These are phyloP conservation scores for Starmerella tilneyi DNA, from an alignment of 805 yeast species.

Conservation along the genomic window DNA sequence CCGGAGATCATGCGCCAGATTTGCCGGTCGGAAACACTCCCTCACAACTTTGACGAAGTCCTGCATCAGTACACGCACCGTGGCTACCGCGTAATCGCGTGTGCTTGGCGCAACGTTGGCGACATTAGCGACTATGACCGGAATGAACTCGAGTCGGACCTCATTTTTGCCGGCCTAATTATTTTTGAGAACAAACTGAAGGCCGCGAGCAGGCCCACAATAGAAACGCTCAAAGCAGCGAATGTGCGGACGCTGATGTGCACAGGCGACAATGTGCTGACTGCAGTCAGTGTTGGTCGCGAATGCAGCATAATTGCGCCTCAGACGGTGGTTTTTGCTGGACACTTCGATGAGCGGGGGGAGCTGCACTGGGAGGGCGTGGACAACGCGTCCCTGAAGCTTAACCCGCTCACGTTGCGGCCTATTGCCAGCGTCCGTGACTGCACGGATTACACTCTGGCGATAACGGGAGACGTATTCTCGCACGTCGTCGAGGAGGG, in stretches of 20 bases:
- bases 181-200: constrained; percentile 88
- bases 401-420: constrained; percentile 55
- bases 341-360: constrained; percentile 46
- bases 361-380: constrained; percentile 35
- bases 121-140: constrained; percentile 51
- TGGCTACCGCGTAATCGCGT: constrained; percentile 92
- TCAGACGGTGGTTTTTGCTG: constrained; percentile 47
- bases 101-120: constrained; percentile 65
- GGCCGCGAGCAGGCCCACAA: constrained; percentile 50
- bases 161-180: constrained; percentile 77
- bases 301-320: constrained; percentile 60
- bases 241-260: constrained; percentile 83
- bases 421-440: constrained; percentile 29
- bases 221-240: constrained; percentile 53
- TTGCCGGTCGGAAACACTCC: constrained; percentile 62
- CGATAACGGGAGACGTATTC: constrained; percentile 89
- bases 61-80: constrained; percentile 80
- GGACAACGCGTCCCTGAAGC: constrained; percentile 36
- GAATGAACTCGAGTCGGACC: constrained; percentile 54
- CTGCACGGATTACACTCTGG: constrained; percentile 48
- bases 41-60: constrained; percentile 60
- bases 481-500: constrained; percentile 51
- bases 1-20: constrained; percentile 84
- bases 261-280: constrained; percentile 91
- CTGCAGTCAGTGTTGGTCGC: constrained; percentile 86